Percentiles rank a stretch among this genome's conserved stretches.
These are phyloP conservation scores for Ustilago loliicola DNA, from an alignment of 1,284 basidiomycete genomes.

Conservation along the genomic window DNA sequence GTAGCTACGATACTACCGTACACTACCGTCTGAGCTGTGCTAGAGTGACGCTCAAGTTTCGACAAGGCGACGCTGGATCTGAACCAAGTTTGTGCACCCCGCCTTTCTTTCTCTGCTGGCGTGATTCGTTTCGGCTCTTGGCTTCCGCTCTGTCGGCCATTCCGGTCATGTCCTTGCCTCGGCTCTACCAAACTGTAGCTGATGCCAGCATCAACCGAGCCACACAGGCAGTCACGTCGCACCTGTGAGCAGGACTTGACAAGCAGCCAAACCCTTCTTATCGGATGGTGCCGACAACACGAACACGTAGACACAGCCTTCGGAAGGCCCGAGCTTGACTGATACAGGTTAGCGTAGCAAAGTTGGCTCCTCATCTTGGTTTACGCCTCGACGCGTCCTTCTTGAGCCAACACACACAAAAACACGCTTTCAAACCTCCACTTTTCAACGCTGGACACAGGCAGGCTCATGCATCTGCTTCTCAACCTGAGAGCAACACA, in stretches of 20 bases:
- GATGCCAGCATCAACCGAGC: too few relatives aligned
- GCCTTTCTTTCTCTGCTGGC: too few relatives aligned
- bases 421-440: slow-evolving; percentile 19
- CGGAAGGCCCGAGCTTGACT: background rate
- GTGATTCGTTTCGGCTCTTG: too few relatives aligned
- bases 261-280: background rate
- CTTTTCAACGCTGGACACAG: background rate
- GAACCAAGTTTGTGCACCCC: too few relatives aligned
- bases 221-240: too few relatives aligned
- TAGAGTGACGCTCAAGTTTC: too few relatives aligned
- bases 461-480: background rate
- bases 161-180: too few relatives aligned
- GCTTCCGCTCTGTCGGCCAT: too few relatives aligned
- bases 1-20: background rate
- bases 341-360: background rate
- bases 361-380: background rate
- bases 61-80: too few relatives aligned
- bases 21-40: too few relatives aligned
- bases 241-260: background rate
- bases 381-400: slow-evolving; percentile 14
- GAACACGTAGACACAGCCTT: background rate
- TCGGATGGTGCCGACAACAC: background rate
- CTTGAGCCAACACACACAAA: background rate
- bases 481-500: slow-evolving; percentile 6
- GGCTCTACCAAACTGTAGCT: too few relatives aligned